phyloP scores from a whole-genome alignment of 202 grass and related monocot genomes.

The Panicum hallii region DNA sequence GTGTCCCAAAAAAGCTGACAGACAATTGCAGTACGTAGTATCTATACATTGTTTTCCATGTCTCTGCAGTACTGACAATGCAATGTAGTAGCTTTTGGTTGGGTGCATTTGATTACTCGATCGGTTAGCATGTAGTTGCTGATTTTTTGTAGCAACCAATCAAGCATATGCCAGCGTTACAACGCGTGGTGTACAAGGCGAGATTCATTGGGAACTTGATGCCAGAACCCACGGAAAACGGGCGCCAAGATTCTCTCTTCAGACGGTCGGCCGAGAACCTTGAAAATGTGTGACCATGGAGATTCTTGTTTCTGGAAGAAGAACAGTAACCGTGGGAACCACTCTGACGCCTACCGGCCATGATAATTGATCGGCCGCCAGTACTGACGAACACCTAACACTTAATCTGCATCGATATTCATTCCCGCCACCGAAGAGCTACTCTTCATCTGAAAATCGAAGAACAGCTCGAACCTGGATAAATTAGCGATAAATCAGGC shows the following conservation, averaged over 20 bases:
- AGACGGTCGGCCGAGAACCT: not conserved
- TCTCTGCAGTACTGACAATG: not conserved
- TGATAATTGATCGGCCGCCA: not conserved
- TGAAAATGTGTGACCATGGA: too few relatives aligned
- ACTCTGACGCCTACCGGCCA: slow-evolving; percentile 12
- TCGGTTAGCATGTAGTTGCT: not conserved
- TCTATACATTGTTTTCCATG: not conserved
- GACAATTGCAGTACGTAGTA: not conserved
- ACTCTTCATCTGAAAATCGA: too few relatives aligned
- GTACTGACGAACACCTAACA: not conserved
- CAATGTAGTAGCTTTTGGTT: not conserved
- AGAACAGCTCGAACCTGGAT: not conserved
- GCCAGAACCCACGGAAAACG: too few relatives aligned
- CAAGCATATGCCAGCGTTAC: not conserved
- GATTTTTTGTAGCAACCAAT: not conserved
- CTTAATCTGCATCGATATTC: not conserved
- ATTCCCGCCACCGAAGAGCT: too few relatives aligned
- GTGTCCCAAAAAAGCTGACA: not conserved
- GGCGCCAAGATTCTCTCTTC: not conserved
- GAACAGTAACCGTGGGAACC: slow-evolving; percentile 13
- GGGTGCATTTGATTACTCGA: not conserved
- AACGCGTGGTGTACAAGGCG: not conserved
- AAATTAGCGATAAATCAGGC: too few relatives aligned
- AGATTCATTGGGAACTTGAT: slow-evolving; percentile 4
- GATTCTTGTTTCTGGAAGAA: not conserved